Evolutionary conservation across 2,329 filamentous ascomycete species (phyloP).

Genomic region (Aspergillus pseudoglaucus): DNA sequence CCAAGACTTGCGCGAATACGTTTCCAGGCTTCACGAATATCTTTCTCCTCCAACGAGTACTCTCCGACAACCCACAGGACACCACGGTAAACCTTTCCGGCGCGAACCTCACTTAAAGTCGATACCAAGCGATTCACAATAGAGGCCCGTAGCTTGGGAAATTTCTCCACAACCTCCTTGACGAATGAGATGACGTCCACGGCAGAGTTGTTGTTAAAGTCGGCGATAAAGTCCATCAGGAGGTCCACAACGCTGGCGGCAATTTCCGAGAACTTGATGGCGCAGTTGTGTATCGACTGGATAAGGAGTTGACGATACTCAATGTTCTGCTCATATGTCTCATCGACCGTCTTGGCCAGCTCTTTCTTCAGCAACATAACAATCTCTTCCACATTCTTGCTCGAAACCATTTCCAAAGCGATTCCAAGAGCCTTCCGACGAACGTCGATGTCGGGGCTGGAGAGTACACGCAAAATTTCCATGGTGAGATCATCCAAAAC

Average conservation of each 20-base stretch:
- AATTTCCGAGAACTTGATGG: slow-evolving; percentile 98
- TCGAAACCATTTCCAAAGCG: slow-evolving; percentile 94
- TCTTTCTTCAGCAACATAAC: slow-evolving; percentile 96
- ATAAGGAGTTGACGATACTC: slow-evolving; percentile 94
- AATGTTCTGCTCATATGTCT: slow-evolving; percentile 97
- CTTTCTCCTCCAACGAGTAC: slow-evolving; percentile 87
- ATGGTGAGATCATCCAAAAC: slow-evolving; percentile 90
- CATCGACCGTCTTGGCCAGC: slow-evolving; percentile 91
- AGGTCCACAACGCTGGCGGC: slow-evolving; percentile 93
- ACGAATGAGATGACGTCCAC: slow-evolving; percentile 98
- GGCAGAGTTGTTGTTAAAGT: slow-evolving; percentile 94
- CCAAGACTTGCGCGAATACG: slow-evolving; percentile 87
- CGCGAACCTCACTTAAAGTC: slow-evolving; percentile 85
- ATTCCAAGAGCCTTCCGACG: slow-evolving; percentile 84
- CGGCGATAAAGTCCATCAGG: slow-evolving; percentile 97
- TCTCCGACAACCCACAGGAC: slow-evolving; percentile 98
- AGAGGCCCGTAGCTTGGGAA: slow-evolving; percentile 77
- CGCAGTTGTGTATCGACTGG: slow-evolving; percentile 94
- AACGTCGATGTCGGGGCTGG: slow-evolving; percentile 93
- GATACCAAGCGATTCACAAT: slow-evolving; percentile 86
- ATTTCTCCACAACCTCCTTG: slow-evolving; percentile 98
- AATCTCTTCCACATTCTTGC: slow-evolving; percentile 97
- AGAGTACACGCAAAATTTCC: slow-evolving; percentile 92
- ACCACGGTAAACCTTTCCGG: slow-evolving; percentile 94
- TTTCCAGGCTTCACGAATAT: slow-evolving; percentile 96